Conservation (phyloP, 2,329 filamentous ascomycete genomes). For the Ceratocystiopsis brevicomis region DNA sequence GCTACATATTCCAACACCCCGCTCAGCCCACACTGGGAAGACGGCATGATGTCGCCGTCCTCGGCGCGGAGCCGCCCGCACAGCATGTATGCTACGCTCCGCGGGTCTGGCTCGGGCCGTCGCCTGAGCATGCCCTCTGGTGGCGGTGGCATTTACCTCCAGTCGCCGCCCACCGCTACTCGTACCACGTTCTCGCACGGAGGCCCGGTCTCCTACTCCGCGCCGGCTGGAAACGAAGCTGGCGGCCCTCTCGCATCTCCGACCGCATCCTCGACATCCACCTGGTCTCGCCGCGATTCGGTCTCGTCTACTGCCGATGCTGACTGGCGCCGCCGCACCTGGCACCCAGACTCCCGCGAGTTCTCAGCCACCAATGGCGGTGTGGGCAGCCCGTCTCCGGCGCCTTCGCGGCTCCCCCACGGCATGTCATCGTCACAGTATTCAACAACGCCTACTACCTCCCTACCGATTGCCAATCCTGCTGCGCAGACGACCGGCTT, state of each 20-base stretch:
- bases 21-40: conserved; percentile 57
- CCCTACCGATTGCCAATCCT: conserved; percentile 25
- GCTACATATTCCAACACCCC: conserved; percentile 61
- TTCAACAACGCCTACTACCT: conserved; percentile 11
- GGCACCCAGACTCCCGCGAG: conserved; percentile 64
- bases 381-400: too few relatives aligned
- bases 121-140: conserved; percentile 63
- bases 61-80: conserved; percentile 49
- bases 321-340: conserved; percentile 67
- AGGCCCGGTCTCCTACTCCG: too few relatives aligned
- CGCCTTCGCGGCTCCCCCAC: too few relatives aligned
- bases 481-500: conserved; percentile 37
- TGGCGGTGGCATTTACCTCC: conserved; percentile 23
- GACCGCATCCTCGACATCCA: conserved; percentile 31
- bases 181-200: too few relatives aligned
- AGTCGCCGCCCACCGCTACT: conserved; percentile 10
- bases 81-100: conserved; percentile 48
- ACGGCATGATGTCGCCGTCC: conserved; percentile 51
- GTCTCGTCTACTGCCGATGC: conserved; percentile 45
- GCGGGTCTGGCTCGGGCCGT: conserved; percentile 47
- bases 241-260: conserved; percentile 43
- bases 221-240: conserved; percentile 9
- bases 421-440: too few relatives aligned
- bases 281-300: conserved; percentile 48
- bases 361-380: conserved; percentile 21